Conservation (phyloP, 1,284 basidiomycete genomes). For the Abortiporus biennis region DNA sequence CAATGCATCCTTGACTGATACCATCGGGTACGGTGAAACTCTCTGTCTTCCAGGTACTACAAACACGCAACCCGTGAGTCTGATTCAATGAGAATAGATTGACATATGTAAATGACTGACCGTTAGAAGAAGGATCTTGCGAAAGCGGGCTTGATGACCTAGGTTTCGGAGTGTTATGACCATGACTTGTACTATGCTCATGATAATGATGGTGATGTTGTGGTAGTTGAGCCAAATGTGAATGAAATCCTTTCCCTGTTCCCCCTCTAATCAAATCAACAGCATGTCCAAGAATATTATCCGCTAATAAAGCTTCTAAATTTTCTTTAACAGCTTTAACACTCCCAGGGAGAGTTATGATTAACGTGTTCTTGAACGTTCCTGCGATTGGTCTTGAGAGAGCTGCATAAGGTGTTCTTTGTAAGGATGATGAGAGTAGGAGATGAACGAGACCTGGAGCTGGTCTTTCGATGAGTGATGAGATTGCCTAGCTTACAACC, state of each 20-base stretch:
- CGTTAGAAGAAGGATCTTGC: constrained; percentile 60
- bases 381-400: constrained; percentile 81
- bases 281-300: constrained; percentile 61
- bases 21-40: constrained; percentile 71
- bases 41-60: constrained; percentile 63
- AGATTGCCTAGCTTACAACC: constrained; percentile 61
- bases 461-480: constrained; percentile 63
- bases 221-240: constrained; percentile 16
- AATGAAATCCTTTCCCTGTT: constrained; percentile 57
- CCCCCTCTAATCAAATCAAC: constrained; percentile 72
- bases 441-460: constrained; percentile 80
- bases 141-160: constrained; percentile 44
- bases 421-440: constrained; percentile 60
- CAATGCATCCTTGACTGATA: constrained; percentile 64
- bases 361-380: constrained; percentile 57
- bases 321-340: constrained; percentile 82
- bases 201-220: constrained; percentile 34
- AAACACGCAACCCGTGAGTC: background rate
- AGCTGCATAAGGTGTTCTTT: constrained; percentile 75
- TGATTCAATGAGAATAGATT: constrained; percentile 8
- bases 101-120: constrained; percentile 31
- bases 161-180: constrained; percentile 41
- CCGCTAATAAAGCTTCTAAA: constrained; percentile 53
- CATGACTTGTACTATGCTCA: constrained; percentile 34
- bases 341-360: constrained; percentile 81